Evolutionary conservation across 192 early-diverging fungal species (phyloP), one percentile per base, ranked within the genome.

Genomic region (Linderina pennispora): DNA sequence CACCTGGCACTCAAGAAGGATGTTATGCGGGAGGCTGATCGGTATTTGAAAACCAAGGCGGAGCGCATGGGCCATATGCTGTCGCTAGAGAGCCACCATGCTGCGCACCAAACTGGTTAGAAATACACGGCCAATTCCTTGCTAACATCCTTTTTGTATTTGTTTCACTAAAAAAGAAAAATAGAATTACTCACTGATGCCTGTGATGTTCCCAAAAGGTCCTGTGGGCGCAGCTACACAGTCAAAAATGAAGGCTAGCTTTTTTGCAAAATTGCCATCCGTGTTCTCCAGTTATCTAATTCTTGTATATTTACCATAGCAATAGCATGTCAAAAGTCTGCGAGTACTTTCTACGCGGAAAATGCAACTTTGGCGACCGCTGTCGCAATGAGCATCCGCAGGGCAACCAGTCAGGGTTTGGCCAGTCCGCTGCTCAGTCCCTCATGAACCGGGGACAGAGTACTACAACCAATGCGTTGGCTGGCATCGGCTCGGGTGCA

Each of bases 61-160:
- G 80, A 88, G 61, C 77, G 82, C 40, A 97, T 95, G 94, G 81
- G 89, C 24, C 94, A 97, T 52, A 80, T 92, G 55, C 75, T 97
- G 23, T 43, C 61, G 3, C 20, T 45, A 40, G 25, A 40, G 37
- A 4, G 39, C 53, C 17, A 26, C 25, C 26, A 38, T 38, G 16
- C n/a, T n/a, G n/a, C n/a, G n/a, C n/a, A n/a, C n/a, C n/a, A n/a
- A n/a, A n/a, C n/a, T n/a, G n/a, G n/a, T n/a, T n/a, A n/a, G n/a
- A n/a, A n/a, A n/a, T n/a, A n/a, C n/a, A n/a, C n/a, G n/a, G n/a
- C n/a, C n/a, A n/a, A n/a, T n/a, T n/a, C n/a, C n/a, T n/a, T n/a
- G n/a, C n/a, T n/a, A n/a, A n/a, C n/a, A n/a, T n/a, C n/a, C n/a
- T n/a, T n/a, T 33, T 36, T 36, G 34, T 48, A 37, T 23, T 21